Base-by-base conservation (phyloP, 148 eudicot genomes). In the Polygonum aviculare region DNA sequence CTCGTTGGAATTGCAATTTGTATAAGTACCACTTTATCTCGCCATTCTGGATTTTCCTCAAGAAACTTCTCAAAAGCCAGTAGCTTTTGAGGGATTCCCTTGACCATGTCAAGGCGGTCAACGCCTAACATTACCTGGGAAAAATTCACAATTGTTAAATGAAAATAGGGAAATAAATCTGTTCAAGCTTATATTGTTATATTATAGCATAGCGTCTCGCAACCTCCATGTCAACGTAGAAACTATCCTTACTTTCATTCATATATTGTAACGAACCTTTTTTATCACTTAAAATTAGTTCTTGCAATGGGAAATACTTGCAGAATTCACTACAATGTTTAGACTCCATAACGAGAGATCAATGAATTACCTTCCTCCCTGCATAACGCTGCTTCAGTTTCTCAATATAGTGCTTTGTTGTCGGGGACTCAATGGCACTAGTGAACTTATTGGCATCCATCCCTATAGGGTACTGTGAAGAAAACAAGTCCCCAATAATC, bases 1-100 rank as follows among this genome's bases (percentile, higher is more conserved):
- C 91, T 88, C 38, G 91, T 86, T 75, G 92, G 92, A 75, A 86
- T 88, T 31, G 90, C 92, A 74, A 88, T 86, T 82, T 88, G 92
- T 16, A 88, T 78, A 19, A 88, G 77, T 49, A 88, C 91, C 39
- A 88, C 91, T 70, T 86, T 83, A 60, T 86, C 88, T 14, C 81
- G 85, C 91, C 91, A 88, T 75, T 82, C 78, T 2, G 86, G 86
- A 74, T 88, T 88, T 71, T 88, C 91, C 84, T 88, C 89, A 50
- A 88, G 87, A 71, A 86, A 88, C 73, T 86, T 86, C 77, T 88
- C 91, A 80, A 88, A 88, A 78, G 91, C 91, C 83, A 88, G 80
- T 74, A 88, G 77, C 78, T 88, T 88, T 77, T 88, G 91, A 35
- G 91, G 91, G 52, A 88, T 86, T 41, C 91, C 91, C 78, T 88